Evolutionary conservation across 2,329 filamentous ascomycete genomes (phyloP).

Genomic region (Diaporthe sp.): DNA sequence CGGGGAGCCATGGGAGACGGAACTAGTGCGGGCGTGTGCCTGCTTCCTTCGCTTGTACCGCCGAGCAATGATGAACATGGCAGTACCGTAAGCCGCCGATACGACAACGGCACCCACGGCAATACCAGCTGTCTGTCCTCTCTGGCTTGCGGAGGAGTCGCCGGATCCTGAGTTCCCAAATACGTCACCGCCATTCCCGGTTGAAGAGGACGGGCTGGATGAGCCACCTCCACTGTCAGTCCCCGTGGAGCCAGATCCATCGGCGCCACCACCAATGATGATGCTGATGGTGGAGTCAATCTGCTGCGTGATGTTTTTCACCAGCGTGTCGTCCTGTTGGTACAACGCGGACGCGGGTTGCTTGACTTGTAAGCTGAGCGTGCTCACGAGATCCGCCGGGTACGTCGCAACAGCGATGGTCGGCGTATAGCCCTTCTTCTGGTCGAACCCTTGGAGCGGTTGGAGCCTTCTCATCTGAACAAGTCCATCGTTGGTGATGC

Average conservation of each 20-base stretch:
- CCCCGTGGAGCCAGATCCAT: slow-evolving; percentile 53
- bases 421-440: slow-evolving; percentile 80
- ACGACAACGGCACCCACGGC: slow-evolving; percentile 83
- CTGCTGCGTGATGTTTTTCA: slow-evolving; percentile 80
- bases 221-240: slow-evolving; percentile 56
- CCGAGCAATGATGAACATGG: slow-evolving; percentile 93
- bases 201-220: slow-evolving; percentile 47
- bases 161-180: slow-evolving; percentile 50
- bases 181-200: slow-evolving; percentile 49
- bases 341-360: slow-evolving; percentile 82
- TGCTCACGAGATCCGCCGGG: slow-evolving; percentile 37
- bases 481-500: slow-evolving; percentile 64
- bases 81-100: slow-evolving; percentile 89
- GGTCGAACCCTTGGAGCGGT: slow-evolving; percentile 70
- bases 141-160: slow-evolving; percentile 67
- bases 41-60: slow-evolving; percentile 90
- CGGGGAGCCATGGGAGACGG: slow-evolving; percentile 70
- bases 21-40: slow-evolving; percentile 82
- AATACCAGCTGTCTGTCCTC: slow-evolving; percentile 76
- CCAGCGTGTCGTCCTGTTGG: slow-evolving; percentile 73
- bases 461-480: slow-evolving; percentile 79
- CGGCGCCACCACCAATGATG: slow-evolving; percentile 58
- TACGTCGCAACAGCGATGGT: slow-evolving; percentile 77
- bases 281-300: slow-evolving; percentile 89
- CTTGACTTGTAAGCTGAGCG: slow-evolving; percentile 56